Conservation (phyloP, 495 filamentous ascomycete genomes). For the Filosporella fistucella region DNA sequence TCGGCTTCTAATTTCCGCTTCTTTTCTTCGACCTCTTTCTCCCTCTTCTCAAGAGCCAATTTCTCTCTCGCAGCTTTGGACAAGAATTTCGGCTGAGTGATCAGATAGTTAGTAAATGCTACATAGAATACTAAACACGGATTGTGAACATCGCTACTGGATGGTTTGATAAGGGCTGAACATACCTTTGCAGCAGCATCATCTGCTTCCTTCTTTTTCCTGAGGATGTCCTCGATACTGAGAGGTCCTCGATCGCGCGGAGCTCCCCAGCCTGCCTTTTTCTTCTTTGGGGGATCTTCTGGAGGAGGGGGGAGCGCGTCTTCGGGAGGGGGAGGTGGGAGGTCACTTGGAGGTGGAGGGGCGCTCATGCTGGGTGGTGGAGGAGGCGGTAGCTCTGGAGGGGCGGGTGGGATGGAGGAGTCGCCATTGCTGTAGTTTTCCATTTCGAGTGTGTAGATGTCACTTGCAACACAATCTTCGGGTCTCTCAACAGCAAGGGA, state of each 20-base stretch:
- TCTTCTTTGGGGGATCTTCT: slow-evolving; percentile 38
- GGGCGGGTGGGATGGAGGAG: slow-evolving; percentile 25
- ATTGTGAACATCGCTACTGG: slow-evolving; percentile 19
- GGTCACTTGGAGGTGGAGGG: slow-evolving; percentile 50
- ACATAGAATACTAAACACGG: slow-evolving; percentile 22
- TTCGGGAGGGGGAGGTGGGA: slow-evolving; percentile 49
- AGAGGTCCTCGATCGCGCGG: slow-evolving; percentile 46
- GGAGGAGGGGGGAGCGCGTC: slow-evolving; percentile 32
- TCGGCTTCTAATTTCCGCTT: slow-evolving; percentile 51
- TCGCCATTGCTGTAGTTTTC: slow-evolving; percentile 13
- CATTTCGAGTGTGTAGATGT: slow-evolving; percentile 5
- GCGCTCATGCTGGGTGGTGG: slow-evolving; percentile 46
- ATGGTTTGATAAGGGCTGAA: slow-evolving; percentile 2
- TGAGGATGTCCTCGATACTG: slow-evolving; percentile 72
- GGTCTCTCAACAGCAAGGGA: no score
- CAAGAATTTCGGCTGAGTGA: slow-evolving; percentile 77
- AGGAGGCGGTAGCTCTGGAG: slow-evolving; percentile 44
- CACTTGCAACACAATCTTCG: neutral
- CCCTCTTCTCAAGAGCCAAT: slow-evolving; percentile 77
- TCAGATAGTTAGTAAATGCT: slow-evolving; percentile 22
- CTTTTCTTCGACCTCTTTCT: slow-evolving; percentile 76
- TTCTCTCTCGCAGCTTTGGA: slow-evolving; percentile 86
- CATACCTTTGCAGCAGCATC: slow-evolving; percentile 70
- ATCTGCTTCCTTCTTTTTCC: slow-evolving; percentile 75
- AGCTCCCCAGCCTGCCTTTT: slow-evolving; percentile 52